Evolutionary conservation across 306 rosid genomes (phyloP).

Genomic region (Heteromeles arbutifolia): DNA sequence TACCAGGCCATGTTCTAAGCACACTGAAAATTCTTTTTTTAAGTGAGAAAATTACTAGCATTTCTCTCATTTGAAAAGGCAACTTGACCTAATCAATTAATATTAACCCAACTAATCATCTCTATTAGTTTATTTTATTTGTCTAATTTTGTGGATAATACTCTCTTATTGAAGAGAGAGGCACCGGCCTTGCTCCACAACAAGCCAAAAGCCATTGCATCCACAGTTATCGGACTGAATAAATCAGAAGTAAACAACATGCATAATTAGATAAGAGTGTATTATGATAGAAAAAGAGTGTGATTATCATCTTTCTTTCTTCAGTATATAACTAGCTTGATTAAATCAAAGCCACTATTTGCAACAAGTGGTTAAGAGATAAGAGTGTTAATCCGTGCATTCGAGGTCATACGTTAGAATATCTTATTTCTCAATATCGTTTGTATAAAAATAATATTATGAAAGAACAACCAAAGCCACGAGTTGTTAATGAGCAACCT

Average conservation of each 20-base stretch:
- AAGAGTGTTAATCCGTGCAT: too few relatives aligned
- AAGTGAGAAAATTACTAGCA: too few relatives aligned
- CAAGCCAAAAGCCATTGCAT: background rate
- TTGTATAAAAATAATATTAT: too few relatives aligned
- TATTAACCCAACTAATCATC: background rate
- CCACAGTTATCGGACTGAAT: background rate
- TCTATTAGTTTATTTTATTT: background rate
- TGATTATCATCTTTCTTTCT: too few relatives aligned
- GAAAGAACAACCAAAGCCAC: background rate
- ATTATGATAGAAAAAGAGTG: background rate
- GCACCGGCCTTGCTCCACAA: background rate
- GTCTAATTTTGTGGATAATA: background rate
- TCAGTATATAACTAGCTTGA: background rate
- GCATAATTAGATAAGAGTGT: background rate
- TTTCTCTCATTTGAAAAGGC: background rate
- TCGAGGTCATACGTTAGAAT: background rate
- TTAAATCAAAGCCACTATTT: background rate
- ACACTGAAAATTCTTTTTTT: too few relatives aligned
- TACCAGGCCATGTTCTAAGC: too few relatives aligned
- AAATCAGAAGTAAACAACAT: background rate
- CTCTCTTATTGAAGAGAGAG: background rate
- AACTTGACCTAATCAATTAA: background rate
- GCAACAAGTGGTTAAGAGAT: background rate
- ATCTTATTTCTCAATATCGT: too few relatives aligned
- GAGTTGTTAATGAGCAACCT: background rate